These are phyloP conservation scores for Aspergillus sclerotioniger DNA, from an alignment of 495 filamentous ascomycete genomes.

Conservation along the genomic window DNA sequence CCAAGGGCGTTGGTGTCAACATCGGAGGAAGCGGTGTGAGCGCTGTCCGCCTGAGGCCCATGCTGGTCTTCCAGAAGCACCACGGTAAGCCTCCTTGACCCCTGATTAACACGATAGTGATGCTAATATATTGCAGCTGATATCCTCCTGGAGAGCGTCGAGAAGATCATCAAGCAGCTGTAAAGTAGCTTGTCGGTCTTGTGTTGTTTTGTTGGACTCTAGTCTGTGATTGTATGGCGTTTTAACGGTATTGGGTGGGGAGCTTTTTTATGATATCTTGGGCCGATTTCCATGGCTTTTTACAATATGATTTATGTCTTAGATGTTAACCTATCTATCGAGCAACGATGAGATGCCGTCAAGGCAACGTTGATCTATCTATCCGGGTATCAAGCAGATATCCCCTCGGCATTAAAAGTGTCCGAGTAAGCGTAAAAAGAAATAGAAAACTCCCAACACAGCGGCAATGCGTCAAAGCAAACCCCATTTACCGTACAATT, in stretches of 20 bases:
- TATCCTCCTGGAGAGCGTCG: constrained; percentile 64
- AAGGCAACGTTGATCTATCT: constrained; percentile 1
- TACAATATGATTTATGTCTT: constrained; percentile 5
- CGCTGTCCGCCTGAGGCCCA: constrained; percentile 85
- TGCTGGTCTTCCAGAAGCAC: constrained; percentile 93
- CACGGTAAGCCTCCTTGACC: constrained; percentile 59
- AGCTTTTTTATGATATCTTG: constrained; percentile 1
- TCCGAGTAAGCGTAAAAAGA: not conserved
- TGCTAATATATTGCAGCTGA: constrained; percentile 47
- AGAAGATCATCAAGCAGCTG: constrained; percentile 69
- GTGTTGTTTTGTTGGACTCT: constrained; percentile 1
- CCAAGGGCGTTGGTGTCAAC: constrained; percentile 79
- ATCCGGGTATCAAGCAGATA: constrained; percentile 13
- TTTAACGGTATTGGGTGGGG: constrained; percentile 8
- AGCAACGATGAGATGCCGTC: constrained; percentile 8
- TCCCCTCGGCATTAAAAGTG: constrained; percentile 1
- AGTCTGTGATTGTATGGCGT: constrained; percentile 15
- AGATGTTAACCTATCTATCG: not conserved
- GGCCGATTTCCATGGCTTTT: not conserved
- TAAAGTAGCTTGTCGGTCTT: constrained; percentile 27
- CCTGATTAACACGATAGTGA: constrained; percentile 3
- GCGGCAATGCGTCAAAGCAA: not conserved
- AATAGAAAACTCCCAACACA: constrained; percentile 14
- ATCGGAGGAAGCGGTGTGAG: constrained; percentile 82
- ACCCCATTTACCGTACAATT: constrained; percentile 3